These are phyloP conservation scores for Daldinia eschscholtzii DNA, from an alignment of 2,329 filamentous ascomycete species.

Conservation along the genomic window DNA sequence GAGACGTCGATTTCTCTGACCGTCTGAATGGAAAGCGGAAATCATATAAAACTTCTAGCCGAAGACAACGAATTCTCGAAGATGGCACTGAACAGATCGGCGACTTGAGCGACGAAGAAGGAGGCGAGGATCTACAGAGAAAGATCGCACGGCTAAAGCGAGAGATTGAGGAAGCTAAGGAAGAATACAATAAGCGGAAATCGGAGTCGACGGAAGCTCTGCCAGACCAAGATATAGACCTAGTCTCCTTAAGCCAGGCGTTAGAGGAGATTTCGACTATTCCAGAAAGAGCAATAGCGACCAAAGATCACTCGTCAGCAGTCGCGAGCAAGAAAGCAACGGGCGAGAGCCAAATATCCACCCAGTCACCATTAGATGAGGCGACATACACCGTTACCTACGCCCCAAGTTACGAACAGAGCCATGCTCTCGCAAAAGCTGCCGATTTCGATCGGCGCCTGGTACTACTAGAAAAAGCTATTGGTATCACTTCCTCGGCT, in stretches of 20 bases:
- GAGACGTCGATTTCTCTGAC: constrained; percentile 89
- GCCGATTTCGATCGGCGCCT: constrained; percentile 90
- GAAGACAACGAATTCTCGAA: constrained; percentile 72
- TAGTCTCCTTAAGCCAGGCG: constrained; percentile 77
- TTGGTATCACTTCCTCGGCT: constrained; percentile 81
- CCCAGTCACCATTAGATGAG: constrained; percentile 46
- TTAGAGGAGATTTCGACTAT: constrained; percentile 73
- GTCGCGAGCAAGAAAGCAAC: constrained; percentile 46
- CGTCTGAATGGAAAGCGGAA: constrained; percentile 84
- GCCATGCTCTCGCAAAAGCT: constrained; percentile 80
- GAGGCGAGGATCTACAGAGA: constrained; percentile 80
- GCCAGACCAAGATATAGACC: constrained; percentile 64
- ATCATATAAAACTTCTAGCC: constrained; percentile 82
- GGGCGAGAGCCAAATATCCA: constrained; percentile 37
- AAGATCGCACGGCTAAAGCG: constrained; percentile 85
- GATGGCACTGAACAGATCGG: constrained; percentile 76
- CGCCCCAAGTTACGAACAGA: constrained; percentile 73
- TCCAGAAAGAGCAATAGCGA: constrained; percentile 47
- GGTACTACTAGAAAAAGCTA: constrained; percentile 79
- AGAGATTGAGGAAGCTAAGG: constrained; percentile 67
- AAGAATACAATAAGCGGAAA: constrained; percentile 69
- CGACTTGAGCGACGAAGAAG: constrained; percentile 76
- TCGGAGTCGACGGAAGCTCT: constrained; percentile 59
- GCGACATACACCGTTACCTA: constrained; percentile 75
- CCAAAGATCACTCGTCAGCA: constrained; percentile 43